Percentiles rank a stretch among this genome's conserved stretches.
Evolutionary conservation across 2,329 filamentous ascomycete species (phyloP).

Genomic region (Emergomyces pasteurianus): DNA sequence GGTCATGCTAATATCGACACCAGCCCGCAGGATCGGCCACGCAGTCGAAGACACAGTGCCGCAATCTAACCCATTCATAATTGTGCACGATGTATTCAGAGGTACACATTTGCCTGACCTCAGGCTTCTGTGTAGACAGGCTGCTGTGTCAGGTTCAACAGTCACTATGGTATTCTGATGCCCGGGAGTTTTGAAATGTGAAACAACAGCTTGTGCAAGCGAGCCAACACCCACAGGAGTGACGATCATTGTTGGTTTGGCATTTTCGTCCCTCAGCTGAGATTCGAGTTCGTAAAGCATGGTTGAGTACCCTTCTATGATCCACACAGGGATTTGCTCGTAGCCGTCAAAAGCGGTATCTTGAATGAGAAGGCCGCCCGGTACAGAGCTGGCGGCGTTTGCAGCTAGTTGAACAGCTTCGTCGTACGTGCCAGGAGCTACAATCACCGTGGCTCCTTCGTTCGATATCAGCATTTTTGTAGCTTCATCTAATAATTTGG

Average conservation of each 20-base stretch:
- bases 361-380: conserved; percentile 47
- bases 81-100: conserved; percentile 48
- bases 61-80: conserved; percentile 65
- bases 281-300: conserved; percentile 57
- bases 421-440: conserved; percentile 52
- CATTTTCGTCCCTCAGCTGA: conserved; percentile 39
- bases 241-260: conserved; percentile 39
- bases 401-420: conserved; percentile 43
- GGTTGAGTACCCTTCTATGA: conserved; percentile 65
- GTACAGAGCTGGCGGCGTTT: conserved; percentile 23
- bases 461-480: conserved; percentile 44
- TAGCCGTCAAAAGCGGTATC: conserved; percentile 59
- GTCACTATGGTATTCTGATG: conserved; percentile 40
- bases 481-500: conserved; percentile 41
- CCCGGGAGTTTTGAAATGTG: conserved; percentile 46
- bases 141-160: conserved; percentile 57
- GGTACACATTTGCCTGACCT: conserved; percentile 36
- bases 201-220: conserved; percentile 56
- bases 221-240: conserved; percentile 62
- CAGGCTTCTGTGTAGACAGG: conserved; percentile 41
- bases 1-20: conserved; percentile 49
- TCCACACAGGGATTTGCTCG: conserved; percentile 56
- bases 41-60: conserved; percentile 55
- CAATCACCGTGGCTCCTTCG: conserved; percentile 51
- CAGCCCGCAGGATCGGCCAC: conserved; percentile 47